Base-by-base conservation (phyloP, 495 filamentous ascomycete species). In the Physcia stellaris region DNA sequence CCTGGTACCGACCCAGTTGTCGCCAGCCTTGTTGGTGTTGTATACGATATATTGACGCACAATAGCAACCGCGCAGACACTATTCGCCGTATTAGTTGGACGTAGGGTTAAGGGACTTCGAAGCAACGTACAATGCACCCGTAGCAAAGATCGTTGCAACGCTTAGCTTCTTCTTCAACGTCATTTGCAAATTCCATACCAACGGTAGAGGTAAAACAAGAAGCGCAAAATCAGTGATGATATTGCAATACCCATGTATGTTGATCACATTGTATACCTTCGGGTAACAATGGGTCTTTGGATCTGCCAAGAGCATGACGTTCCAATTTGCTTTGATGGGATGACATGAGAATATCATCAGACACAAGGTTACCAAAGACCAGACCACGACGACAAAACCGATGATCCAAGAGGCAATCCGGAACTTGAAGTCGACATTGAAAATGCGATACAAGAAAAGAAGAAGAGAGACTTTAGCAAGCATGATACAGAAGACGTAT, bases 361-460 rank as follows among this genome's bases (percentile, higher is more conserved):
- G 11, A 22, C 38, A 29, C 6, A 39, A 13, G 12, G 35, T 26
- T 13, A 26, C 12, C 0, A 18, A 13, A 3, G 35, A 12, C 41
- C 34, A 39, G 2, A 44, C 16, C 0, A n/a, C 12, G n/a, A 44
- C 30, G 15, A 44, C 16, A 9, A 18, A 34, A 17, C 41, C 41
- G 2, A 27, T 6, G 0, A 32, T 22, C 41, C 41, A 39, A 4
- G 35, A 18, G 6, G 35, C 23, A 22, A 26, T 37, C 9, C 35
- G 34, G 28, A 44, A 44, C 10, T 21, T 24, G 6, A 19, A 13
- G 20, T 11, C 23, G 34, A 43, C 28, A 15, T 37, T 19, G 35
- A 43, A 43, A 4, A 43, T 43, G 5, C 41, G 41, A 23, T 43
- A 43, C 15, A 39, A 28, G 20, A 44, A 44, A 24, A 44, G 18